Evolutionary conservation across 164 flowering plant genomes (phyloP), one percentile per base, ranked within the genome.

Genomic region (Magnolia sinica): DNA sequence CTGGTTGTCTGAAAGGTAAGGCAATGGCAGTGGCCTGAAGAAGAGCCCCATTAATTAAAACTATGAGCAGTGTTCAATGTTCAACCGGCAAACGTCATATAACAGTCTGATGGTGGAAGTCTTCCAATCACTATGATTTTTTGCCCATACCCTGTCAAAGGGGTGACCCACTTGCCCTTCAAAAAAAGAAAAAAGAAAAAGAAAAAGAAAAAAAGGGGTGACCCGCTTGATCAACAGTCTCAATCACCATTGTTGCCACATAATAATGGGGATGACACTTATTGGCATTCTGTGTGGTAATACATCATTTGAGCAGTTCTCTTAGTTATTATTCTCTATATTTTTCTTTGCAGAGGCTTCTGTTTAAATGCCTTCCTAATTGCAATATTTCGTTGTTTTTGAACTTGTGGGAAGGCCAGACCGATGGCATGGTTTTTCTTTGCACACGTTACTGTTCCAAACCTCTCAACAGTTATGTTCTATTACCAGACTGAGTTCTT

Each of bases 381-480:
- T 29, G 74, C 79, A 58, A 8, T 73, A 76, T 3, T 61, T 78
- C 74, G 79, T 55, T 55, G 72, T 68, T 1, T 72, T 72, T 75
- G 71, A 27, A 69, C 76, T 78, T 75, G n/a, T 74, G 82, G 83
- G 77, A 81, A 82, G 80, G 77, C 66, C 87, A 94, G 98, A 83
- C 95, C 98, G 29, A 95, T 95, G 97, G 81, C 94, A 64, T 95
- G 98, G 98, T 95, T 95, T 86, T 91, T 95, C 88, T 76, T 95
- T 31, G 95, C 97, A 22, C 86, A 87, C 64, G 80, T 93, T 63
- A 85, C 91, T 45, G 61, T 91, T 80, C 98, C 98, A 70, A 93
- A 91, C 81, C 85, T 95, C 58, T 91, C 97, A 59, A 91, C 97
- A 1, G 85, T 88, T 61, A 95, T 95, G 94, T 95, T 95, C 82